phyloP scores from a whole-genome alignment of 2,329 filamentous ascomycete genomes.

The Colletotrichum sojae region DNA sequence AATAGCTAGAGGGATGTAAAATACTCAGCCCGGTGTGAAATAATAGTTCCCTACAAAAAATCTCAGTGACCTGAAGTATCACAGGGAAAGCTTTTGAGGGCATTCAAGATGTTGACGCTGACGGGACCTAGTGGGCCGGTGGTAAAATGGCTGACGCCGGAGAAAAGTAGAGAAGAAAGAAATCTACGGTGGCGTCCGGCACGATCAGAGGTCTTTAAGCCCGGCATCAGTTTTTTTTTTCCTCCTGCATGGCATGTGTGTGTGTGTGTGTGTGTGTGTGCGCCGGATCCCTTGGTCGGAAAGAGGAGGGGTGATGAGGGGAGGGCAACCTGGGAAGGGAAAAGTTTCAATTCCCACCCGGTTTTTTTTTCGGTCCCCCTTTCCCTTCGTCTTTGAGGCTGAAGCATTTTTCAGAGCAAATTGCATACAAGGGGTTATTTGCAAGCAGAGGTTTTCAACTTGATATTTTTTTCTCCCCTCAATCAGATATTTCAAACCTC shows the following conservation, averaged over 20 bases:
- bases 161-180: too few species aligned
- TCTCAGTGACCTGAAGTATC: neutral
- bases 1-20: too few species aligned
- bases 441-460: too few species aligned
- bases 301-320: neutral
- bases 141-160: neutral
- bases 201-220: neutral
- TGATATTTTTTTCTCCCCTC: conserved; percentile 19
- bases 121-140: too few species aligned
- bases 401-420: too few species aligned
- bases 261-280: too few species aligned
- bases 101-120: too few species aligned
- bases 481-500: conserved; percentile 18
- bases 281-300: neutral
- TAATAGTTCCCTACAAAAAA: neutral
- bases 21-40: too few species aligned
- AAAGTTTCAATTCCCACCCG: conserved; percentile 23
- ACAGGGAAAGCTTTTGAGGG: too few species aligned
- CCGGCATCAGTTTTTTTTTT: neutral
- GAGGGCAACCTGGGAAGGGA: neutral
- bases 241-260: neutral
- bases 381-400: neutral
- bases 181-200: neutral
- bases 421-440: too few species aligned
- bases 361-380: conserved; percentile 2